Conservation (phyloP, 2,329 filamentous ascomycete genomes). For the Pseudocercospora pini-densiflorae region DNA sequence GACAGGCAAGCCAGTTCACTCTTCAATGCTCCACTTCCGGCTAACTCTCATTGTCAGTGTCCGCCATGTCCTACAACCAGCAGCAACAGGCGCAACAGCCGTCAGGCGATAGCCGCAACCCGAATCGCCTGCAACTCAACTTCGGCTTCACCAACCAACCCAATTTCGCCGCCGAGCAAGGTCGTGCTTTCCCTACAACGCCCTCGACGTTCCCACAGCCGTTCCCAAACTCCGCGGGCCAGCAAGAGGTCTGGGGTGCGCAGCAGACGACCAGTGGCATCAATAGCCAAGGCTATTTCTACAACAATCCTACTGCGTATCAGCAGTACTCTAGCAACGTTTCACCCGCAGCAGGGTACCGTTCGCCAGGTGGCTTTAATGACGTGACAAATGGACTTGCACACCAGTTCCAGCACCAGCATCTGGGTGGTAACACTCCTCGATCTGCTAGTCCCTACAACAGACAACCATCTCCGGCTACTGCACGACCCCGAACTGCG, state of each 20-base stretch:
- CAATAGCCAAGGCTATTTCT: slow-evolving; percentile 55
- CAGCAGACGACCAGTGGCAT: slow-evolving; percentile 48
- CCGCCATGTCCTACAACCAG: slow-evolving; percentile 28
- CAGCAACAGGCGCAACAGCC: slow-evolving; percentile 32
- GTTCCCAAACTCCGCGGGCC: slow-evolving; percentile 63
- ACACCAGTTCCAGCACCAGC: slow-evolving; percentile 97
- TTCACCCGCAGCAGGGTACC: slow-evolving; percentile 59
- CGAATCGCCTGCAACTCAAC: slow-evolving; percentile 57
- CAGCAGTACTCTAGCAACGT: slow-evolving; percentile 52
- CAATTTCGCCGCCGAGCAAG: slow-evolving; percentile 49
- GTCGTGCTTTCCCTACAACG: slow-evolving; percentile 65
- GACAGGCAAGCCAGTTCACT: background rate
- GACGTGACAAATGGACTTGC: slow-evolving; percentile 90
- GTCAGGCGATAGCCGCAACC: slow-evolving; percentile 37
- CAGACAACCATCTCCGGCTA: slow-evolving; percentile 67
- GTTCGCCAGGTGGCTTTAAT: slow-evolving; percentile 65
- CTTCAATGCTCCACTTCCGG: background rate
- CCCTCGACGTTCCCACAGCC: slow-evolving; percentile 97
- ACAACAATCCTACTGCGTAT: slow-evolving; percentile 49
- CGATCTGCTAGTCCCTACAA: slow-evolving; percentile 71
- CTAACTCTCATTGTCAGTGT: slow-evolving; percentile 8
- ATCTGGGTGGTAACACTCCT: slow-evolving; percentile 67
- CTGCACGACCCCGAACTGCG: slow-evolving; percentile 81
- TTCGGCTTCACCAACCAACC: slow-evolving; percentile 53
- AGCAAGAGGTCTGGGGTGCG: slow-evolving; percentile 65